These are phyloP conservation scores for Zygosaccharomyces sapae DNA, from an alignment of 1,139 yeast species.

Conservation along the genomic window DNA sequence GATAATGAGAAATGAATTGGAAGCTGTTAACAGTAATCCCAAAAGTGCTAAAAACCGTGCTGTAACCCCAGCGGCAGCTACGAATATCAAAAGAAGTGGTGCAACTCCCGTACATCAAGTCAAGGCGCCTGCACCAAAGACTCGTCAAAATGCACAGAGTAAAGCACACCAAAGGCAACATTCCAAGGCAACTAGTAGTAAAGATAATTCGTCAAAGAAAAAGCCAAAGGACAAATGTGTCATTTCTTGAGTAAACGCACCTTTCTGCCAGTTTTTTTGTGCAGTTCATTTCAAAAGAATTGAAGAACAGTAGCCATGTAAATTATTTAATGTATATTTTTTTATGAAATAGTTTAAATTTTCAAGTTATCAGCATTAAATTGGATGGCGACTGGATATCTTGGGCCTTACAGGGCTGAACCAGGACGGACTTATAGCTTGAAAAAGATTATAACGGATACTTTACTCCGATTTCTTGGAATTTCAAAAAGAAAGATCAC, in stretches of 20 bases:
- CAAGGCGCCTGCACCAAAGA: not conserved
- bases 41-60: not conserved
- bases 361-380: too few species aligned
- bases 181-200: not conserved
- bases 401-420: too few species aligned
- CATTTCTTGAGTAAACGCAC: not conserved
- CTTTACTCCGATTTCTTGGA: too few species aligned
- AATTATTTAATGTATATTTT: too few species aligned
- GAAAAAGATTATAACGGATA: too few species aligned
- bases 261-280: too few species aligned
- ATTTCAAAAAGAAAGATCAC: too few species aligned
- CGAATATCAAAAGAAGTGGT: not conserved
- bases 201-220: not conserved
- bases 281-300: too few species aligned
- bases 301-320: too few species aligned
- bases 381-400: too few species aligned
- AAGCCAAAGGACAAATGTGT: slow-evolving; percentile 2
- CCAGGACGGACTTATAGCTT: too few species aligned
- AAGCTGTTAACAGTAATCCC: slow-evolving; percentile 20
- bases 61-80: not conserved
- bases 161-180: slow-evolving; percentile 1
- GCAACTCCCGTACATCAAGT: slow-evolving; percentile 2
- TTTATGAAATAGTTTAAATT: too few species aligned
- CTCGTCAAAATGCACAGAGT: slow-evolving; percentile 1
- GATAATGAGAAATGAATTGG: slow-evolving; percentile 66